A percentile compares a stretch with the other conserved stretches of the same genome.
phyloP scores from a whole-genome alignment of 805 yeast species.

The Lachancea fermentati region DNA sequence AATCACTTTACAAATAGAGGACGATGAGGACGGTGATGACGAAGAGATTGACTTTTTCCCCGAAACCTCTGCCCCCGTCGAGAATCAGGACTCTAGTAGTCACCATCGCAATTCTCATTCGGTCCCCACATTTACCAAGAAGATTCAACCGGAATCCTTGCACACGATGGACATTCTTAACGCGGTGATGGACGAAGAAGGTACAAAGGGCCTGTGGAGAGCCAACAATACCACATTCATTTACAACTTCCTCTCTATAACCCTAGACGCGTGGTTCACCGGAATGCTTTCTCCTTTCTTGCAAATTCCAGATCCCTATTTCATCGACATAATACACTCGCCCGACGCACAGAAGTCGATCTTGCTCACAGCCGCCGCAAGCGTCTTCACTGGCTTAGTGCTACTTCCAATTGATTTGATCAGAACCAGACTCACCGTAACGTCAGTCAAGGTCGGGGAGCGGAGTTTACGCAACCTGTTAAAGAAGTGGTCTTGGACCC shows the following conservation, averaged over 20 bases:
- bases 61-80: constrained; percentile 15
- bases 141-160: constrained; percentile 50
- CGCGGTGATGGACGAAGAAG: constrained; percentile 62
- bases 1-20: constrained; percentile 12
- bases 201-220: constrained; percentile 63
- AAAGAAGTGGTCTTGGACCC: constrained; percentile 36
- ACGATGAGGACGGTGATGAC: constrained; percentile 25
- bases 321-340: constrained; percentile 75
- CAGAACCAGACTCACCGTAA: constrained; percentile 68
- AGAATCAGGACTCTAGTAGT: background rate
- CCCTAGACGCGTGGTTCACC: constrained; percentile 87
- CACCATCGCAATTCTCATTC: constrained; percentile 6
- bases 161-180: constrained; percentile 64
- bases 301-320: constrained; percentile 83
- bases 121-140: constrained; percentile 18
- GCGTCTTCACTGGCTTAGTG: constrained; percentile 63
- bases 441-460: constrained; percentile 44
- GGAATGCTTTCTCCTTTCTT: constrained; percentile 79
- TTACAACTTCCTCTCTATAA: constrained; percentile 63
- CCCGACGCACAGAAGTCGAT: constrained; percentile 70
- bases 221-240: constrained; percentile 78
- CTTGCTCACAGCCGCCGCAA: constrained; percentile 60
- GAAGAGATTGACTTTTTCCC: constrained; percentile 37
- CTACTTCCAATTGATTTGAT: constrained; percentile 80
- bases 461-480: constrained; percentile 73